Base-by-base conservation (phyloP, 129 eudicot genomes). In the Solidago caesia region DNA sequence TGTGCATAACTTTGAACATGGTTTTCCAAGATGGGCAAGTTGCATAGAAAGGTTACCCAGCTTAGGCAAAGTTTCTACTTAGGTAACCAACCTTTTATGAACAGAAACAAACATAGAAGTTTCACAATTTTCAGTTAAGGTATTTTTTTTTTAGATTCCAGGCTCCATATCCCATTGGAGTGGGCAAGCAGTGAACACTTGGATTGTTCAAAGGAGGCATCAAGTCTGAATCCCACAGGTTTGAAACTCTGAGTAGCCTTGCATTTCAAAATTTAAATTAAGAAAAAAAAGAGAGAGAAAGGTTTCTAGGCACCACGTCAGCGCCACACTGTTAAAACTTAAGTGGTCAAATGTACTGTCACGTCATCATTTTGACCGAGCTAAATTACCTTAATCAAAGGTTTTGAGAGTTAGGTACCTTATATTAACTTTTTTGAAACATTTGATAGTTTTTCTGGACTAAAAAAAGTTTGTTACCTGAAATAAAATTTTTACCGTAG, bases 1-100 rank as follows among this genome's bases (percentile, higher is more conserved):
- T 51, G 57, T 13, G 57, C 39, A 74, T 51, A 56, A 67, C 65
- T 43, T 13, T 53, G 41, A 68, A 76, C 45, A 68, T 57, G 52
- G 67, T 46, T 60, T 77, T 77, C 68, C 42, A 27, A 9, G 62
- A 58, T 14, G 59, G 59, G 59, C 59, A 14, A 21, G 15, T 53
- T 53, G 59, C 59, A 53, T 53, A 14, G 4, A n/a, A 53, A 53
- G 59, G 21, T 48, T 7, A 48, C 53, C 53, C 14, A n/a, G 6
- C 59, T 53, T 53, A 1, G 4, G 2, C 5, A 11, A 14, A 53
- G 7, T 53, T 53, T 21, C 59, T 53, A 8, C 15, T 53, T 8
- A 53, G 57, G 59, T 53, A 53, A 53, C 59, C 15, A 21, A 53
- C 5, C 1, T 14, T 52, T 13, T 52, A 11, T 14, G 39, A 4